Evolutionary conservation across 768 basidiomycete species (phyloP).

Genomic region (Mycena albidolilacea): DNA sequence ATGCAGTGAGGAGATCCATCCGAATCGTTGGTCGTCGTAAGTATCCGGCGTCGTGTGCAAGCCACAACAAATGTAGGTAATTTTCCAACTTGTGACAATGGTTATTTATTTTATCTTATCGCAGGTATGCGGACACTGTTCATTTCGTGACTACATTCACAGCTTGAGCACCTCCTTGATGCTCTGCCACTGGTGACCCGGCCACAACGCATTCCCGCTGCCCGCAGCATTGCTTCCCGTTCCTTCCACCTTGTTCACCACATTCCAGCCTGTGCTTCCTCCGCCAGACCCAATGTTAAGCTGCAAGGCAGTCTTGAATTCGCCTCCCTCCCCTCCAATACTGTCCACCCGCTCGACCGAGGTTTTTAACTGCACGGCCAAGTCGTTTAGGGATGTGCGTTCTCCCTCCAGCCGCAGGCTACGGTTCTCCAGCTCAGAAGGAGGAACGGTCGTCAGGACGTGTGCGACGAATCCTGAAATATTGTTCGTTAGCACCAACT

Average conservation of each 20-base stretch:
- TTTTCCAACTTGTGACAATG: too few species aligned
- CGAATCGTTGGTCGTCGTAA: too few species aligned
- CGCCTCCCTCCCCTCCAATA: conserved; percentile 17
- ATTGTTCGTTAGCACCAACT: not conserved
- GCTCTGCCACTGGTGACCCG: conserved; percentile 42
- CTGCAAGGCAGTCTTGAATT: conserved; percentile 18
- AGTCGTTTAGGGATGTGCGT: conserved; percentile 43
- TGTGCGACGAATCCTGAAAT: conserved; percentile 52
- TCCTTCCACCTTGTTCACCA: conserved; percentile 7
- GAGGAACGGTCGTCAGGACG: conserved; percentile 49
- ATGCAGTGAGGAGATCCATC: too few species aligned
- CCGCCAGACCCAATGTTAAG: conserved; percentile 20
- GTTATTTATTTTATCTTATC: too few species aligned
- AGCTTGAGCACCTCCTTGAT: conserved; percentile 37
- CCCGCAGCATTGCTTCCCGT: conserved; percentile 39
- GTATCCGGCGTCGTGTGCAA: too few species aligned
- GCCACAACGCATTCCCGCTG: conserved; percentile 40
- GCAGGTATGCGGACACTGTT: too few species aligned
- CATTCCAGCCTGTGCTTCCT: conserved; percentile 40
- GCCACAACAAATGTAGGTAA: too few species aligned
- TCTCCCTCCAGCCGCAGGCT: conserved; percentile 55
- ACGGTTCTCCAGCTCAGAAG: conserved; percentile 45
- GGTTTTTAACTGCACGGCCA: conserved; percentile 44
- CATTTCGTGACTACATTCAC: not conserved
- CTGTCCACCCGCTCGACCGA: conserved; percentile 35